Conservation (phyloP, 2,329 filamentous ascomycete species). For the Sphaerulina vaccinii region DNA sequence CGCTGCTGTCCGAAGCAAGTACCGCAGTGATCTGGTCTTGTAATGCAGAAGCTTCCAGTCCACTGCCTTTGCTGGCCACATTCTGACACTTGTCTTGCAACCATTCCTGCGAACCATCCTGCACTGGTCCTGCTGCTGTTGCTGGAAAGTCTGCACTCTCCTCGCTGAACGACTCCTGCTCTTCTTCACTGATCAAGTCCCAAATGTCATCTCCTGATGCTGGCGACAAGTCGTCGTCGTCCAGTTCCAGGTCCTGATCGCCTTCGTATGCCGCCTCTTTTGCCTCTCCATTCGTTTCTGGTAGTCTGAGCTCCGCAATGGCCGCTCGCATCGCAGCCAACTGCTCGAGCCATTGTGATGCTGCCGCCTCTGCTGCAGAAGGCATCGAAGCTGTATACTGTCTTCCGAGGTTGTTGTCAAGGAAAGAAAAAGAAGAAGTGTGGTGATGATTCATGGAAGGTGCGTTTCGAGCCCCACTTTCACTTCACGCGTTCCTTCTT, state of each 20-base stretch:
- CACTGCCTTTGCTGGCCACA: conserved; percentile 65
- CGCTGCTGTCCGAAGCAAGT: conserved; percentile 64
- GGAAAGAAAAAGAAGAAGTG: no score
- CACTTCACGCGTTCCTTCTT: no score
- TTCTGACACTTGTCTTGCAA: conserved; percentile 65
- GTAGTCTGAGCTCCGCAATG: conserved; percentile 68
- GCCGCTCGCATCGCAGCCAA: conserved; percentile 83
- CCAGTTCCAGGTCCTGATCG: conserved; percentile 55
- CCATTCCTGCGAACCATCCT: conserved; percentile 56
- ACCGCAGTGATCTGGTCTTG: conserved; percentile 74
- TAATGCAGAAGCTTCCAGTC: conserved; percentile 67
- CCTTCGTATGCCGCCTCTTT: conserved; percentile 26
- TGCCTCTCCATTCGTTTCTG: conserved; percentile 48
- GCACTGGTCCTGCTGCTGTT: conserved; percentile 38
- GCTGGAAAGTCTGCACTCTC: conserved; percentile 55
- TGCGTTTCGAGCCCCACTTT: no score
- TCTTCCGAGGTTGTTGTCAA: no score
- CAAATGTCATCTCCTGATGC: conserved; percentile 78
- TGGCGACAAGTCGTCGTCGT: conserved; percentile 63
- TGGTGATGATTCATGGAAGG: no score
- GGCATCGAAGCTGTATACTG: conserved; percentile 18
- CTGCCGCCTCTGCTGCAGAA: conserved; percentile 21
- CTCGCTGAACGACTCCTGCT: conserved; percentile 65
- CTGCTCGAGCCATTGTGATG: conserved; percentile 71
- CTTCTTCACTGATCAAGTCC: conserved; percentile 81